Conservation (phyloP, 2,329 filamentous ascomycete species). For the Verticillium nonalfalfae region DNA sequence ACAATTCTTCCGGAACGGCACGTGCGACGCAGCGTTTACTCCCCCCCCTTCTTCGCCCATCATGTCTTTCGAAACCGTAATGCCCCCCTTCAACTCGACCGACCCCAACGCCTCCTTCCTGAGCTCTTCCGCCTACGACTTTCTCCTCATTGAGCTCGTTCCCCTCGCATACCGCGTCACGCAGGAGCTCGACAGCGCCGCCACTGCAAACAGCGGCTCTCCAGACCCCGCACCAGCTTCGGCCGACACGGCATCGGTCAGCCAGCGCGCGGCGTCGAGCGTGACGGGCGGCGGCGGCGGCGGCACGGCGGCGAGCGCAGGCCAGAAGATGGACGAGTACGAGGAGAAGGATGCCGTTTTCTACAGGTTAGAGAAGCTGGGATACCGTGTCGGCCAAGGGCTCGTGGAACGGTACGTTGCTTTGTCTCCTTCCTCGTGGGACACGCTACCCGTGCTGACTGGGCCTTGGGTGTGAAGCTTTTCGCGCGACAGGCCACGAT, state of each 20-base stretch:
- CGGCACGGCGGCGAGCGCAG: constrained; percentile 7
- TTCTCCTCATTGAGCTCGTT: constrained; percentile 93
- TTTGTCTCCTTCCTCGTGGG: background rate
- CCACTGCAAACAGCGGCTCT: constrained; percentile 23
- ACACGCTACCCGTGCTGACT: background rate
- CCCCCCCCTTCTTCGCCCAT: background rate
- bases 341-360: constrained; percentile 81
- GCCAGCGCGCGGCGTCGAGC: constrained; percentile 15
- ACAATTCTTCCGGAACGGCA: background rate
- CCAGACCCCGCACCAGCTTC: constrained; percentile 7
- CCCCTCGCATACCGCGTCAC: constrained; percentile 87
- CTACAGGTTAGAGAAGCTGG: constrained; percentile 74
- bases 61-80: constrained; percentile 70
- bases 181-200: constrained; percentile 56
- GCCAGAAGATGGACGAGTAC: constrained; percentile 59
- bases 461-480: constrained; percentile 44
- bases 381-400: constrained; percentile 88
- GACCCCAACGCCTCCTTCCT: constrained; percentile 74
- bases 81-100: constrained; percentile 62
- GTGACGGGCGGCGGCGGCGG: constrained; percentile 13
- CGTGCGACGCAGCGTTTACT: background rate
- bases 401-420: constrained; percentile 73
- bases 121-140: constrained; percentile 80
- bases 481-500: constrained; percentile 76
- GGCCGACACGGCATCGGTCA: constrained; percentile 7